Conservation (phyloP, 805 yeast species). For the Lipomyces kockii region DNA sequence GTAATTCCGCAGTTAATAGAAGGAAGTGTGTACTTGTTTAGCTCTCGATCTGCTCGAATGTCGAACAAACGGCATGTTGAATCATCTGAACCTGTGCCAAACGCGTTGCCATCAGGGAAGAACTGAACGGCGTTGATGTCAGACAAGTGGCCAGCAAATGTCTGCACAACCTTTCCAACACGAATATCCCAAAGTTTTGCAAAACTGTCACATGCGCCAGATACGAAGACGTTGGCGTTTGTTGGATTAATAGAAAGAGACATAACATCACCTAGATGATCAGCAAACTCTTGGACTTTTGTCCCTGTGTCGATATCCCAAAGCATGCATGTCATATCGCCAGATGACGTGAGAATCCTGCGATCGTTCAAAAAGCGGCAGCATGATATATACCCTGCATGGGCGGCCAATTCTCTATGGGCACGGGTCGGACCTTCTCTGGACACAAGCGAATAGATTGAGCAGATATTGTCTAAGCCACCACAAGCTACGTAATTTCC, state of each 20-base stretch:
- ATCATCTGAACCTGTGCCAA: conserved; percentile 80
- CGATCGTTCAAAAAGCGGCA: conserved; percentile 66
- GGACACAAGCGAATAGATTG: conserved; percentile 58
- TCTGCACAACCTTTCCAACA: conserved; percentile 45
- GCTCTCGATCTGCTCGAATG: conserved; percentile 72
- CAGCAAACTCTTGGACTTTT: conserved; percentile 44
- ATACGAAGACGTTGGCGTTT: conserved; percentile 59
- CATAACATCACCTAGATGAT: conserved; percentile 56
- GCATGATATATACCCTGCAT: conserved; percentile 79
- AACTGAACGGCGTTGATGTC: conserved; percentile 69
- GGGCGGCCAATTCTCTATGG: conserved; percentile 53
- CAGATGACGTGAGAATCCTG: conserved; percentile 69
- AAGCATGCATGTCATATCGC: conserved; percentile 75
- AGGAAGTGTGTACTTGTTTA: conserved; percentile 52
- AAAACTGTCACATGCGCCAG: conserved; percentile 75
- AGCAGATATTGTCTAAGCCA: conserved; percentile 79
- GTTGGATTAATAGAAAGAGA: conserved; percentile 68
- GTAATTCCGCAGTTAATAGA: conserved; percentile 52
- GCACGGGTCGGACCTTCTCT: conserved; percentile 29
- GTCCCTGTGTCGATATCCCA: conserved; percentile 78
- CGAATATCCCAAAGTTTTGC: conserved; percentile 82
- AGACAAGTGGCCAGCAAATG: conserved; percentile 57
- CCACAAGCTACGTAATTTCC: conserved; percentile 74
- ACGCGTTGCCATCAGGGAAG: conserved; percentile 72
- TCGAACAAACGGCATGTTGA: conserved; percentile 73